Percentiles rank a stretch among this genome's conserved stretches.
These are phyloP conservation scores for Graphium sp. DNA, from an alignment of 2,329 filamentous ascomycete species.

Conservation along the genomic window DNA sequence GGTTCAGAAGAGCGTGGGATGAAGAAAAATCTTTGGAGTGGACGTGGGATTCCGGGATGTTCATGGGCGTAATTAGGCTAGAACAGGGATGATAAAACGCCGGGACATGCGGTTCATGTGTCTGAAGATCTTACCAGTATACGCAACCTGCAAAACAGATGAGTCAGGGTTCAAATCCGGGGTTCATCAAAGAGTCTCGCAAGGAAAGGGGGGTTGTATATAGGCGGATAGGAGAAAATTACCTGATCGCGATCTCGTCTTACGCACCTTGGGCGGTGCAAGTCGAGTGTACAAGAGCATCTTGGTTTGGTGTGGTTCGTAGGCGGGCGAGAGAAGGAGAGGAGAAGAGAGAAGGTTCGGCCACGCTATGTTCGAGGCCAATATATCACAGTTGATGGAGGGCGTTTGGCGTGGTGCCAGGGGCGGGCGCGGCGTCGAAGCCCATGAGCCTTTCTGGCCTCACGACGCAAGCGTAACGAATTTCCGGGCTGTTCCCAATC, in stretches of 20 bases:
- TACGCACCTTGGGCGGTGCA: slow-evolving; percentile 39
- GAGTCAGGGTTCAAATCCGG: not conserved
- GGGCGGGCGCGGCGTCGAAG: too few species aligned
- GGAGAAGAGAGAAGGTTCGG: not conserved
- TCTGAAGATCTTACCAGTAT: slow-evolving; percentile 31
- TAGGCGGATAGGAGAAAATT: too few species aligned
- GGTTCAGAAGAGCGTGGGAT: not conserved
- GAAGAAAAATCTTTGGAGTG: slow-evolving; percentile 1
- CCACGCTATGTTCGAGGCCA: too few species aligned
- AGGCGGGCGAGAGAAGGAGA: not conserved
- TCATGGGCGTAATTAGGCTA: too few species aligned
- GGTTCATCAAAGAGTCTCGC: too few species aligned
- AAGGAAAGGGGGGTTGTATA: too few species aligned
- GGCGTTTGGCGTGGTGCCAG: too few species aligned
- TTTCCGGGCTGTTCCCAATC: too few species aligned
- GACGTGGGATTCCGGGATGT: not conserved
- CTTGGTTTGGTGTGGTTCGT: slow-evolving; percentile 3
- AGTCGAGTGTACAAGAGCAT: slow-evolving; percentile 44
- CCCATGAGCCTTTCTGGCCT: too few species aligned
- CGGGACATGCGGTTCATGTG: not conserved
- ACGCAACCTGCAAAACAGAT: slow-evolving; percentile 25
- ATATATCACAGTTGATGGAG: too few species aligned
- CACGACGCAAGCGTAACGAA: too few species aligned
- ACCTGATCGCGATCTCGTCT: slow-evolving; percentile 43
- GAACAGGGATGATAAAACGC: too few species aligned